phyloP scores from a whole-genome alignment of 176 grass and related monocot species.

The Rhynchospora pubera region DNA sequence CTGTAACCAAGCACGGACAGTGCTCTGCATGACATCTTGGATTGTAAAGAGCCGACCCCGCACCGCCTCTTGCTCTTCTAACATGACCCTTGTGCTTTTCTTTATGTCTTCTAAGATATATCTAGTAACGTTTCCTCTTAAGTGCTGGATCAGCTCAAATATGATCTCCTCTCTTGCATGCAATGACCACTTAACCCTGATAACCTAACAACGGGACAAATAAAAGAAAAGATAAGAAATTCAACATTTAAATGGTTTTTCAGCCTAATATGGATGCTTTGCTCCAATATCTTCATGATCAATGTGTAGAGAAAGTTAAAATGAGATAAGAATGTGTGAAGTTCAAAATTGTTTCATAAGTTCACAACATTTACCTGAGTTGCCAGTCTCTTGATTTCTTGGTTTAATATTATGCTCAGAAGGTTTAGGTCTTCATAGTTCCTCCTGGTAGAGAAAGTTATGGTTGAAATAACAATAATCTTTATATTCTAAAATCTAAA shows the following conservation, averaged over 20 bases:
- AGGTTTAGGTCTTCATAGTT: constrained; percentile 87
- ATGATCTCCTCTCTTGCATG: constrained; percentile 97
- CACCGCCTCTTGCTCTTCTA: constrained; percentile 96
- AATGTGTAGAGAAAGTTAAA: too few species aligned
- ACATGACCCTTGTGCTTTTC: constrained; percentile 66
- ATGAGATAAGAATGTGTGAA: background rate
- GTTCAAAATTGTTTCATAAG: background rate
- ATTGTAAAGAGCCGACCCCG: constrained; percentile 91
- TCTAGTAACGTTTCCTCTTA: constrained; percentile 64
- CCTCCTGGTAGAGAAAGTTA: constrained; percentile 70
- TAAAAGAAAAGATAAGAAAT: background rate
- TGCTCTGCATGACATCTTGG: constrained; percentile 99
- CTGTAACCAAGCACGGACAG: constrained; percentile 96
- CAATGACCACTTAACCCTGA: constrained; percentile 98
- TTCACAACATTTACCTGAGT: constrained; percentile 52
- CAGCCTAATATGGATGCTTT: background rate
- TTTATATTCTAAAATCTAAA: background rate
- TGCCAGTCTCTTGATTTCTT: constrained; percentile 95
- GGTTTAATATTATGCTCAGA: constrained; percentile 81
- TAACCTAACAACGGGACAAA: constrained; percentile 39
- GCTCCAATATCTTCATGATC: background rate
- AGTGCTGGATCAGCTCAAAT: constrained; percentile 69
- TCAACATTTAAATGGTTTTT: too few species aligned
- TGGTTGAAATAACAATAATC: constrained; percentile 11
- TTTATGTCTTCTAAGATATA: constrained; percentile 54